These are phyloP conservation scores for Solanum lycopersicoides DNA, from an alignment of 257 asterid species.

Conservation along the genomic window DNA sequence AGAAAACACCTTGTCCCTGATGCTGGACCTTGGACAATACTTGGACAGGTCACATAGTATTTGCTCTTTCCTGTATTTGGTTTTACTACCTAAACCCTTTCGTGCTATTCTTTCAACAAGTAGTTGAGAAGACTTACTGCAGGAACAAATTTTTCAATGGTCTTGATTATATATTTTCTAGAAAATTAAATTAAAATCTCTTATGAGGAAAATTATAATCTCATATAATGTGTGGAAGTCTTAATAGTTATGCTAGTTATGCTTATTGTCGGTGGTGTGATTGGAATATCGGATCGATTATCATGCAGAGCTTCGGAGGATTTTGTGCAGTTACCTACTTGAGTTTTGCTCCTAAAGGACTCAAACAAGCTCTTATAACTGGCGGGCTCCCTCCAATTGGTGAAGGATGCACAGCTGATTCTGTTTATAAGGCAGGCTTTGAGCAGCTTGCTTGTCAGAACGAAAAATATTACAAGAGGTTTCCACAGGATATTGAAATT, in stretches of 20 bases:
- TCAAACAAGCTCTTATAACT: slow-evolving; percentile 83
- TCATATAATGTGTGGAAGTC: neutral
- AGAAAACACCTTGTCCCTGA: slow-evolving; percentile 71
- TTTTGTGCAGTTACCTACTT: slow-evolving; percentile 90
- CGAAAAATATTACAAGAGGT: slow-evolving; percentile 67
- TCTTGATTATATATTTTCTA: neutral
- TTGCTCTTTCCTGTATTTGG: neutral
- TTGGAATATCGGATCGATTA: neutral
- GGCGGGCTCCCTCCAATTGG: slow-evolving; percentile 93
- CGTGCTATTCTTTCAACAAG: neutral
- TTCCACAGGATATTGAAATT: slow-evolving; percentile 65
- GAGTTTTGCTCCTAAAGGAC: slow-evolving; percentile 93
- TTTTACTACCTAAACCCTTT: neutral
- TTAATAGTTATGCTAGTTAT: neutral
- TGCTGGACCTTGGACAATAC: slow-evolving; percentile 78
- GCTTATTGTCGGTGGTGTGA: neutral
- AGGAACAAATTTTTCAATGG: neutral
- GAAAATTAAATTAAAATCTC: neutral
- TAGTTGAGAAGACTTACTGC: neutral
- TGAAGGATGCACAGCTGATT: slow-evolving; percentile 71
- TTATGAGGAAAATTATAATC: neutral
- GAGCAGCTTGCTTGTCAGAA: slow-evolving; percentile 66
- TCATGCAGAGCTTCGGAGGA: slow-evolving; percentile 93
- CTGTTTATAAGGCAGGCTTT: slow-evolving; percentile 77
- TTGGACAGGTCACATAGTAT: slow-evolving; percentile 63